A percentile compares a stretch with the other conserved stretches of the same genome.
Evolutionary conservation across 2,329 filamentous ascomycete genomes (phyloP).

Genomic region (Nannizzia gypsea): DNA sequence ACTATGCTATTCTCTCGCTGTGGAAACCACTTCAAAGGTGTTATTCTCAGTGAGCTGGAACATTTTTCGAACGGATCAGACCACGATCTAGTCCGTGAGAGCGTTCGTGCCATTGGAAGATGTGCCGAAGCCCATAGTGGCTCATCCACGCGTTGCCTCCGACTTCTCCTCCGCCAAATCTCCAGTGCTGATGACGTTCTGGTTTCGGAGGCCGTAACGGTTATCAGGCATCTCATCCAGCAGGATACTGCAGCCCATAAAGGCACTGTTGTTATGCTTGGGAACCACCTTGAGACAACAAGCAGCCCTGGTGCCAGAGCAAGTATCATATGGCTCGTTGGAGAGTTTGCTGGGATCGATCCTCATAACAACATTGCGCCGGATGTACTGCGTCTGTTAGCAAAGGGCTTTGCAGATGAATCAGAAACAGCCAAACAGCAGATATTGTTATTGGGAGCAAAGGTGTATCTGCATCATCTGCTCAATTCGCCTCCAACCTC

Average conservation of each 20-base stretch:
- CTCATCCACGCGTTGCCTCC: constrained; percentile 67
- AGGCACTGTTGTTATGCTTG: constrained; percentile 75
- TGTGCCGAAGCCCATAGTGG: constrained; percentile 68
- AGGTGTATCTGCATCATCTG: constrained; percentile 84
- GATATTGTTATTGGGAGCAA: constrained; percentile 85
- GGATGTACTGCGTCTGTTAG: constrained; percentile 77
- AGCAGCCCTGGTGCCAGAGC: constrained; percentile 80
- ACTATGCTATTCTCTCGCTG: constrained; percentile 83
- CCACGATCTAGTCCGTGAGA: constrained; percentile 69
- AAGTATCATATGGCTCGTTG: constrained; percentile 94
- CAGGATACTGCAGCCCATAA: constrained; percentile 70
- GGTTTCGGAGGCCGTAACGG: constrained; percentile 85
- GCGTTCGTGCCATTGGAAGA: constrained; percentile 82
- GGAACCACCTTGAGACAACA: constrained; percentile 80
- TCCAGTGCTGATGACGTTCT: constrained; percentile 76
- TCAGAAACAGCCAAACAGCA: constrained; percentile 79
- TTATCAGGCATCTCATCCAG: constrained; percentile 91
- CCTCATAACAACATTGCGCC: constrained; percentile 81
- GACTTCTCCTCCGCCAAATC: constrained; percentile 73
- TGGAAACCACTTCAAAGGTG: constrained; percentile 60
- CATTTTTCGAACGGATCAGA: constrained; percentile 74
- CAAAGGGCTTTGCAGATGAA: constrained; percentile 74
- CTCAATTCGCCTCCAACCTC: constrained; percentile 23
- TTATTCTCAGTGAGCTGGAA: constrained; percentile 85
- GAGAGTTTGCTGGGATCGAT: constrained; percentile 74